Base-by-base conservation (phyloP, 768 basidiomycete genomes). In the Mycena galopus region DNA sequence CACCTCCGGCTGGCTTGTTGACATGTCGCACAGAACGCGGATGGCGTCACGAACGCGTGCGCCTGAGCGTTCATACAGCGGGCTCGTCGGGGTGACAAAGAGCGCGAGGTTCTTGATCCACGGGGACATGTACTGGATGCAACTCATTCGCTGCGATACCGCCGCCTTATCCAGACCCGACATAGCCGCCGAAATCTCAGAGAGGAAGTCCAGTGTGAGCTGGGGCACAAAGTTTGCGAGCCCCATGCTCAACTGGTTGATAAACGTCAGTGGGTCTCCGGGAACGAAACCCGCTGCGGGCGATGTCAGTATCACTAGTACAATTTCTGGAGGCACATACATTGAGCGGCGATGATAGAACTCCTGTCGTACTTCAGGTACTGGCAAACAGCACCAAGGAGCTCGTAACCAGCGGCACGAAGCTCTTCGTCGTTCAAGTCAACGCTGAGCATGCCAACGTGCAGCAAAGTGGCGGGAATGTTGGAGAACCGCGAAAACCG, bases 161-260 rank as follows among this genome's bases (percentile, higher is more conserved):
- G 76, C 78, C 7, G 78, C 70, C 73, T 83, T 82, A 71, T 79
- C 86, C 86, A 84, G 87, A 56, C 85, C 83, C n/a, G 85, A 82
- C 86, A 94, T 90, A 3, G 91, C 88, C 0, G 87, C 88, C 35
- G 89, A 89, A 32, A 96, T 94, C 81, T 96, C 96, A n/a, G 91
- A 89, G 64, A 97, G 84, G 81, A 97, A 95, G 80, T 97, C 96
- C 21, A 97, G 84, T 0, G 96, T 96, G 35, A 97, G 84, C 37
- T 94, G 89, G 14, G 96, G 95, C n/a, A 89, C 90, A 76, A 91
- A 92, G 2, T 84, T 85, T 3, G 95, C 90, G 19, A 96, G 82
- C 51, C 88, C 88, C 71, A 93, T 93, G 80, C 94, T 96, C 51
- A 96, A 80, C 60, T 86, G 85, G 11, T 86, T 81, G 27, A 92